Evolutionary conservation across 306 rosid genomes (phyloP).

Genomic region (Pyrus bretschneideri): DNA sequence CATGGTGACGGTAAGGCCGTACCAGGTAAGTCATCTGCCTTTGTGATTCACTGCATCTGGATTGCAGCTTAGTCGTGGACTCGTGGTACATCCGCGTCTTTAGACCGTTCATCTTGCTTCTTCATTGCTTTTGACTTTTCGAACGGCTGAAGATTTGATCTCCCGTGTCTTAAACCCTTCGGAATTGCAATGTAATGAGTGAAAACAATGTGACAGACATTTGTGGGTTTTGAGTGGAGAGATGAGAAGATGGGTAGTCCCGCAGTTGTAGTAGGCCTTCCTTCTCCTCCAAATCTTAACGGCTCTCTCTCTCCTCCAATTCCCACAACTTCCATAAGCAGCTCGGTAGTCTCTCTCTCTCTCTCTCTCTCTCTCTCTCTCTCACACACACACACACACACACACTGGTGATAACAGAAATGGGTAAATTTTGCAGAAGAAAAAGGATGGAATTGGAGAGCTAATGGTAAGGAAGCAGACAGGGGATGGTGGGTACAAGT

Average conservation of each 20-base stretch:
- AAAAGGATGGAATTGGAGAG: constrained; percentile 6
- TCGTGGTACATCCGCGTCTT: background rate
- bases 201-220: no score
- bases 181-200: background rate
- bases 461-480: constrained; percentile 16
- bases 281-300: constrained; percentile 22
- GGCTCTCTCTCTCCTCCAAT: constrained; percentile 20
- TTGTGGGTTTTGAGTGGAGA: background rate
- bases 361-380: background rate
- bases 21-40: background rate
- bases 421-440: constrained; percentile 23
- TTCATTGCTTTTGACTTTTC: background rate
- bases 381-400: background rate
- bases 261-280: constrained; percentile 22
- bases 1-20: no score
- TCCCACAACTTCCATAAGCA: background rate
- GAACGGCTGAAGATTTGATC: background rate
- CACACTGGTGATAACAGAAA: background rate
- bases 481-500: constrained; percentile 39
- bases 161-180: background rate
- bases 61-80: background rate
- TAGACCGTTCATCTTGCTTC: background rate
- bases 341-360: constrained; percentile 16
- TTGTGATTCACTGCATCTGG: background rate
- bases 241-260: constrained; percentile 28